Percentiles rank a stretch among this genome's conserved stretches.
Conservation (phyloP, 495 filamentous ascomycete species). For the Penicillium samsonianum region DNA sequence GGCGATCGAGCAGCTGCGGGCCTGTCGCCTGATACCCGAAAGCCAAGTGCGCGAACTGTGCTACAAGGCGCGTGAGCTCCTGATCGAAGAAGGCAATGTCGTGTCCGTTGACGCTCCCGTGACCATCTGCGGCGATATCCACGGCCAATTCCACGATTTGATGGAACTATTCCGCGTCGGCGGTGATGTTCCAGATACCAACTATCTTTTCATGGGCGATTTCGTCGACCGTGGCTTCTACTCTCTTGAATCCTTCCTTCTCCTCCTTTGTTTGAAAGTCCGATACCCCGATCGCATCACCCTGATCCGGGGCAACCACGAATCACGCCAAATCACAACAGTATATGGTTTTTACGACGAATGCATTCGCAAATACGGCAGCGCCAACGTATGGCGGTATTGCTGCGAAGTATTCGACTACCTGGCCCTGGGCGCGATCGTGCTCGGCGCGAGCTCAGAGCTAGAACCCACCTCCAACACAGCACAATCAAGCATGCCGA, state of each 20-base stretch:
- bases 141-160: slow-evolving; percentile 97
- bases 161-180: slow-evolving; percentile 98
- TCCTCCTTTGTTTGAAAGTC: slow-evolving; percentile 94
- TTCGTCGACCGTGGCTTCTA: slow-evolving; percentile 99
- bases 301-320: slow-evolving; percentile 94
- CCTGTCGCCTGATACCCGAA: slow-evolving; percentile 96
- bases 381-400: slow-evolving; percentile 96
- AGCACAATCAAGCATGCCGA: slow-evolving; percentile 46
- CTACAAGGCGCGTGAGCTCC: slow-evolving; percentile 93
- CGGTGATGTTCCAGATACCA: slow-evolving; percentile 93
- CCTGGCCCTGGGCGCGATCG: slow-evolving; percentile 89
- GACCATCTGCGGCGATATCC: slow-evolving; percentile 98
- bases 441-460: slow-evolving; percentile 81
- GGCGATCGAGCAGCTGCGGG: slow-evolving; percentile 89
- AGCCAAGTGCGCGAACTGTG: slow-evolving; percentile 92
- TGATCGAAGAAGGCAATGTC: slow-evolving; percentile 98
- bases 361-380: slow-evolving; percentile 95
- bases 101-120: slow-evolving; percentile 95
- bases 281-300: slow-evolving; percentile 98
- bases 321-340: slow-evolving; percentile 95
- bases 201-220: slow-evolving; percentile 99
- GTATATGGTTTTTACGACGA: slow-evolving; percentile 99
- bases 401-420: slow-evolving; percentile 99
- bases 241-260: slow-evolving; percentile 92
- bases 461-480: slow-evolving; percentile 57